These are phyloP conservation scores for Echium plantagineum DNA, from an alignment of 257 asterid species.

Conservation along the genomic window DNA sequence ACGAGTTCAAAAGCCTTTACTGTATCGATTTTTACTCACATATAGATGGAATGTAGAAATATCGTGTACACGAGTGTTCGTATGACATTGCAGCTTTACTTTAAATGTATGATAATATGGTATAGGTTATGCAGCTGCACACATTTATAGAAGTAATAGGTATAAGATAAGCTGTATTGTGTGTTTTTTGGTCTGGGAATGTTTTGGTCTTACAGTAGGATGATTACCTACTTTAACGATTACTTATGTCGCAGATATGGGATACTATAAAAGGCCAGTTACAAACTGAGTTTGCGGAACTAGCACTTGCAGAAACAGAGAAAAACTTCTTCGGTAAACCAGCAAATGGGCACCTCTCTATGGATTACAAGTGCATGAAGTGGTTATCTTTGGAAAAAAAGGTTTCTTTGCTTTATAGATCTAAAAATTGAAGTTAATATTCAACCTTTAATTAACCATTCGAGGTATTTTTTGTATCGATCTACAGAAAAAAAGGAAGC, in stretches of 20 bases:
- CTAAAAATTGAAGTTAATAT: background rate
- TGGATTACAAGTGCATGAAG: constrained; percentile 91
- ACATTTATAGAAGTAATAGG: background rate
- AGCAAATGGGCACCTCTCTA: constrained; percentile 71
- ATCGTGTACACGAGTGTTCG: too few relatives aligned
- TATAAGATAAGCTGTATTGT: background rate
- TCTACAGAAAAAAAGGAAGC: constrained; percentile 80
- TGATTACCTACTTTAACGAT: constrained; percentile 8
- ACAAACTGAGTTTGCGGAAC: constrained; percentile 78
- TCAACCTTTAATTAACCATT: background rate
- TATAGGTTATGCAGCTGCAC: background rate
- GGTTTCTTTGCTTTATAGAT: constrained; percentile 25
- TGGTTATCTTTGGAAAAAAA: constrained; percentile 70
- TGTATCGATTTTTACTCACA: too few relatives aligned
- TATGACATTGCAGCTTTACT: too few relatives aligned
- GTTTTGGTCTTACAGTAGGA: background rate
- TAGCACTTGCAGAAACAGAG: constrained; percentile 34
- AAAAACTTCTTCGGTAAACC: constrained; percentile 35
- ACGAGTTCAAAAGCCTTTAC: too few relatives aligned
- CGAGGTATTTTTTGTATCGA: background rate
- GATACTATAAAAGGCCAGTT: constrained; percentile 84
- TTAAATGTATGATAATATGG: background rate
- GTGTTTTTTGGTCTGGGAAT: background rate
- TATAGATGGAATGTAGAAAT: too few relatives aligned
- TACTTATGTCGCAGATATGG: constrained; percentile 55